Evolutionary conservation across 305 asterid species (phyloP).

Genomic region (Petunia hybrid): DNA sequence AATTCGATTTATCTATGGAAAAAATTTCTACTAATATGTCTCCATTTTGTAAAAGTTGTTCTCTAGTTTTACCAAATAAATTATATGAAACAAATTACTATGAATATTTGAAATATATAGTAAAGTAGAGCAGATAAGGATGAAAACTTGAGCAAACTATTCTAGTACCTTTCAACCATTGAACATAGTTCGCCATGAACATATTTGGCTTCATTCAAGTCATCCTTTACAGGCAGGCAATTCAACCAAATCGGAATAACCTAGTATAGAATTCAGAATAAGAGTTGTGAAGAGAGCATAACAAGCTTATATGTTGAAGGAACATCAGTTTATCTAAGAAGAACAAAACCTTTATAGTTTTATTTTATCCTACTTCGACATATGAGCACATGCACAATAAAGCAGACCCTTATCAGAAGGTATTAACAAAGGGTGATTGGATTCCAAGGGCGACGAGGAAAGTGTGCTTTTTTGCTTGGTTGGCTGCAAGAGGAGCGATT

Average conservation of each 20-base stretch:
- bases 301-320: background rate
- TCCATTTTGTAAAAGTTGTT: too few species aligned
- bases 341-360: background rate
- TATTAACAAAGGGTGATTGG: too few species aligned
- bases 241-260: constrained; percentile 39
- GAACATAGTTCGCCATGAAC: constrained; percentile 43
- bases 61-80: too few species aligned
- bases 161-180: constrained; percentile 40
- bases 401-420: background rate
- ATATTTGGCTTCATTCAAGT: constrained; percentile 32
- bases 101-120: background rate
- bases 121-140: background rate
- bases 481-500: too few species aligned
- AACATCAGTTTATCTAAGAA: background rate
- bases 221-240: constrained; percentile 37
- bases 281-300: background rate
- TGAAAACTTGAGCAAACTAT: background rate
- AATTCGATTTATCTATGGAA: too few species aligned
- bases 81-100: too few species aligned
- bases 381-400: background rate
- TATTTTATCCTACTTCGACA: background rate
- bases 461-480: too few species aligned
- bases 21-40: too few species aligned
- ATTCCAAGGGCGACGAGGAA: too few species aligned
- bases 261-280: background rate